Percentiles rank a stretch among this genome's conserved stretches.
phyloP scores from a whole-genome alignment of 2,329 filamentous ascomycete genomes.

The Diaporthe sp. region DNA sequence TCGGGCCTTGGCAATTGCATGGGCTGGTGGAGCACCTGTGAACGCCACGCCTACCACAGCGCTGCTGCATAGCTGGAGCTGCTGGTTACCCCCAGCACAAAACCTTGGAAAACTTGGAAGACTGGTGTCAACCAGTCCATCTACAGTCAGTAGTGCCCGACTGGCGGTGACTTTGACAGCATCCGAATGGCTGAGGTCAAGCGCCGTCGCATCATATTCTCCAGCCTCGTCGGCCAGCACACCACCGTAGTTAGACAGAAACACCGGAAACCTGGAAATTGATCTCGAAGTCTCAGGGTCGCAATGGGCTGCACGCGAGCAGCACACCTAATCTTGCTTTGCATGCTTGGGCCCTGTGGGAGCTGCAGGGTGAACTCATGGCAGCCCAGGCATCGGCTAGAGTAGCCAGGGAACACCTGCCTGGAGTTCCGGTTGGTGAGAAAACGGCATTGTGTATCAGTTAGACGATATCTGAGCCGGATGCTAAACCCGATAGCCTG shows the following conservation, averaged over 20 bases:
- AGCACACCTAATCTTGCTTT: constrained; percentile 13
- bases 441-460: constrained; percentile 34
- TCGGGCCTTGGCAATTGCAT: constrained; percentile 31
- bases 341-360: constrained; percentile 14
- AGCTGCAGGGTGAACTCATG: constrained; percentile 35
- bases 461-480: constrained; percentile 26
- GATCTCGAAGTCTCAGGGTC: constrained; percentile 25
- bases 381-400: constrained; percentile 28
- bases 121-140: constrained; percentile 22
- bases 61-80: constrained; percentile 20
- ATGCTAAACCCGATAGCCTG: constrained; percentile 23
- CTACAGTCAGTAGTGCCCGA: constrained; percentile 20
- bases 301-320: constrained; percentile 26
- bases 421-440: constrained; percentile 27
- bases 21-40: constrained; percentile 20
- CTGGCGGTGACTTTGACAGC: constrained; percentile 29
- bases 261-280: constrained; percentile 29
- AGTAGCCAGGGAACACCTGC: constrained; percentile 22
- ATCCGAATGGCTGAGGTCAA: constrained; percentile 13
- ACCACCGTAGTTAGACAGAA: constrained; percentile 7
- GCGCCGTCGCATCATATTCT: constrained; percentile 26
- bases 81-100: constrained; percentile 1
- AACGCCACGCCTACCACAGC: constrained; percentile 14
- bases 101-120: constrained; percentile 33
- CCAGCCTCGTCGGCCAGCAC: constrained; percentile 4